These are phyloP conservation scores for Citrus reticulata DNA, from an alignment of 345 rosid genomes.

Conservation along the genomic window DNA sequence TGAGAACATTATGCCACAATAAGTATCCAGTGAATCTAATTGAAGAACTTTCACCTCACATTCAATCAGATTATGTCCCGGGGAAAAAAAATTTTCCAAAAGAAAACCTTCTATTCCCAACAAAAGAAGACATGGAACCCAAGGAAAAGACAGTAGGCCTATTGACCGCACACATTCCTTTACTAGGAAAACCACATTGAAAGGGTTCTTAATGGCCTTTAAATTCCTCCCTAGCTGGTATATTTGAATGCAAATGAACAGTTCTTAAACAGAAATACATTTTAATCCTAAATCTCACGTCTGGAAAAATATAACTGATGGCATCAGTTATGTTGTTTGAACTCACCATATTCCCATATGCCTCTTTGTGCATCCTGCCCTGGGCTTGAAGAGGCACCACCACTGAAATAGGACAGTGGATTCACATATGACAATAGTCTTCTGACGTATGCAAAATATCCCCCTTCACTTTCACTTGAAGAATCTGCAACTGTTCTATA, in stretches of 20 bases:
- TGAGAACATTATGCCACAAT: background rate
- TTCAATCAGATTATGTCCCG: background rate
- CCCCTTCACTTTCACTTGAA: slow-evolving; percentile 39
- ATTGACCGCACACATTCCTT: background rate
- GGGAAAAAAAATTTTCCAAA: background rate
- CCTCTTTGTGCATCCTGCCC: slow-evolving; percentile 41
- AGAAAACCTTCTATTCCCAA: background rate
- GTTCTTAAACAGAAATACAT: background rate
- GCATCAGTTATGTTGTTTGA: background rate
- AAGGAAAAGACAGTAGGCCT: no score
- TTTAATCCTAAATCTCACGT: background rate
- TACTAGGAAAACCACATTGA: no score
- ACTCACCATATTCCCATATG: slow-evolving; percentile 46
- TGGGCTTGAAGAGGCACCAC: slow-evolving; percentile 41
- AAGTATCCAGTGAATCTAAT: background rate
- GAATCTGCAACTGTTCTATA: slow-evolving; percentile 25
- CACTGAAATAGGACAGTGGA: slow-evolving; percentile 75
- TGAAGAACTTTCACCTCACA: background rate
- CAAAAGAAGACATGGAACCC: background rate
- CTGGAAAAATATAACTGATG: background rate
- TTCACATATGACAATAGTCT: slow-evolving; percentile 61
- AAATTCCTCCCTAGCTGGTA: background rate
- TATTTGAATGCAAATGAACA: background rate
- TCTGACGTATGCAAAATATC: slow-evolving; percentile 57
- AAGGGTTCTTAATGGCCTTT: background rate